Evolutionary conservation across 805 yeast species (phyloP).

Genomic region (Kuraishia cidri): DNA sequence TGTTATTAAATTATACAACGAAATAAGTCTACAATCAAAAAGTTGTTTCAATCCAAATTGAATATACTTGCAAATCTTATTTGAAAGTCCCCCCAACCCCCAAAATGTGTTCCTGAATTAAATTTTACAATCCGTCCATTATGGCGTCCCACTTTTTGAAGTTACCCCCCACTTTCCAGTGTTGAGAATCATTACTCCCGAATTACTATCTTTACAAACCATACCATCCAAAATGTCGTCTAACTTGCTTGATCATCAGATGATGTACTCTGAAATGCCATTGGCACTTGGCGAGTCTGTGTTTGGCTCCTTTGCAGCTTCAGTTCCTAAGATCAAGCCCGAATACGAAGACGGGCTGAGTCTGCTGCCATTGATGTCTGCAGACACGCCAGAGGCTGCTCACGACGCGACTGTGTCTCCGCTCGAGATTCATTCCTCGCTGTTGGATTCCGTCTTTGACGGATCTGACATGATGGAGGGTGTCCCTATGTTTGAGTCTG

Average conservation of each 20-base stretch:
- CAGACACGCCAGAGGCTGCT: slow-evolving; percentile 1
- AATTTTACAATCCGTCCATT: slow-evolving; percentile 11
- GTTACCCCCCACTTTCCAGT: background rate
- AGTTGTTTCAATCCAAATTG: too few relatives aligned
- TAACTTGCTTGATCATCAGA: too few relatives aligned
- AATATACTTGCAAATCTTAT: too few relatives aligned
- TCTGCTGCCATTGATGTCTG: too few relatives aligned
- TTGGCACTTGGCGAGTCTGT: slow-evolving; percentile 24
- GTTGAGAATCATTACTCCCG: background rate
- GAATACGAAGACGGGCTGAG: slow-evolving; percentile 1
- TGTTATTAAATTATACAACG: too few relatives aligned
- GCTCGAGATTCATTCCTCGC: slow-evolving; percentile 40
- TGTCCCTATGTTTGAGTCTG: slow-evolving; percentile 57
- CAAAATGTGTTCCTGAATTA: slow-evolving; percentile 15
- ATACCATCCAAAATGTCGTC: slow-evolving; percentile 2
- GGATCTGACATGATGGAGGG: slow-evolving; percentile 16
- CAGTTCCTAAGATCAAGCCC: slow-evolving; percentile 2
- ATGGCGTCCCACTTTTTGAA: slow-evolving; percentile 11
- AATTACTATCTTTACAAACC: background rate
- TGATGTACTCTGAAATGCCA: too few relatives aligned
- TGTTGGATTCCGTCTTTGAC: slow-evolving; percentile 35
- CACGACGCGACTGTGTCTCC: slow-evolving; percentile 30
- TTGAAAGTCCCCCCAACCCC: too few relatives aligned
- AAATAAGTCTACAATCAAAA: too few relatives aligned
- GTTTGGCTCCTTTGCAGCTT: slow-evolving; percentile 15